Evolutionary conservation across 2,329 filamentous ascomycete genomes (phyloP), one percentile per base, ranked within the genome.

Genomic region (Clarireedia sp.): DNA sequence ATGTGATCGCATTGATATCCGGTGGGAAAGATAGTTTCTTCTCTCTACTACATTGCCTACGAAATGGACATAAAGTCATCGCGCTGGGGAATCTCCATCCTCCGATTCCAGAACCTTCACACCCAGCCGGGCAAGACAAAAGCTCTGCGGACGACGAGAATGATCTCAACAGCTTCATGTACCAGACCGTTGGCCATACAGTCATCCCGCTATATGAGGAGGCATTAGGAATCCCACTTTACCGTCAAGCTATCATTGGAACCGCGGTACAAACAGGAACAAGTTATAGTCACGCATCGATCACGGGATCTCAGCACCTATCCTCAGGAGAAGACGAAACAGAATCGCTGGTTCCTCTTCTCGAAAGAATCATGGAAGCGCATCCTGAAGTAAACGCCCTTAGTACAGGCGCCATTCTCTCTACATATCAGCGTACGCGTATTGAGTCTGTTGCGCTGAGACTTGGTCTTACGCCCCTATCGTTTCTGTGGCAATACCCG

Each of bases 91-190:
- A 99, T 71, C 76, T 99, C 54, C 80, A 91, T 68, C 92, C 90
- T 16, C 50, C 74, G 14, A n/a, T 48, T 21, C 48, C 41, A 9
- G 29, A 51, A 41, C 48, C 17, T 23, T 44, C 21, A 19, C 17
- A 14, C 46, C 10, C 16, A n/a, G n/a, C 26, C 19, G 24, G 33
- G 7, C 33, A 12, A n/a, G 26, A 24, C 10, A 7, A 8, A 10
- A 24, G 26, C 26, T 37, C 46, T 36, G 17, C 16, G n/a, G 46
- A 48, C 16, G 74, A 78, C 37, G 74, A 77, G 60, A 73, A 78
- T 55, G 89, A 97, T 70, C 78, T 95, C 64, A 90, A 99, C 72
- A 96, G 91, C 74, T 97, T 94, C 83, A 99, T 99, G 94, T 99
- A 97, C 76, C 94, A 99, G 75, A 99, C 94, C 3, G 89, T 96